Evolutionary conservation across 2,329 filamentous ascomycete genomes (phyloP), one percentile per base, ranked within the genome.

Genomic region (Fusarium staphyleae): DNA sequence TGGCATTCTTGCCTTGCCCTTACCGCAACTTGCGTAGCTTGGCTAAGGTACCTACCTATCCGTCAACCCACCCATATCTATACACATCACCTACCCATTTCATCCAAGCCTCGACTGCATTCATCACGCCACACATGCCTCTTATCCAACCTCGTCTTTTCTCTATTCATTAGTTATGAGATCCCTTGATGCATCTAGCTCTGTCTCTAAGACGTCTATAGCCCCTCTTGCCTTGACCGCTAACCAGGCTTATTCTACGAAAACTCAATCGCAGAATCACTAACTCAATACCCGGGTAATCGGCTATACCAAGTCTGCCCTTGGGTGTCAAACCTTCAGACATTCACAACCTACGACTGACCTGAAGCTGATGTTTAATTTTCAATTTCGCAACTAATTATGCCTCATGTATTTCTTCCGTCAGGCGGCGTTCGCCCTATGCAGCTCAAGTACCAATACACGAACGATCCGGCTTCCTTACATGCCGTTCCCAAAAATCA

Each of bases 391-490:
- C 41, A 33, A 22, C 18, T 37, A 48, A 50, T 42, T 51, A 52
- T 45, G 34, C 37, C 48, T 62, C 35, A 48, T 55, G 55, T 48
- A 34, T 51, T 22, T 62, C 41, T 42, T 52, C 43, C 22, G 22
- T 39, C 34, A n/a, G 42, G 35, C 30, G 45, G 48, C 32, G 39
- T 34, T 42, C 41, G 35, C 54, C 43, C 22, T 49, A 54, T 55
- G 39, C 16, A n/a, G 41, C 32, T 43, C 45, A 51, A 51, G 54
- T 61, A 62, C 46, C 45, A 59, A 45, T 61, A 62, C 58, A 47
- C 26, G 22, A 35, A 60, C 42, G 45, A 39, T 19, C 46, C 30
- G 34, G 36, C 44, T 35, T 59, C 46, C 39, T 49, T 32, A n/a
- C 37, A 45, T 32, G 35, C 40, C 45, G 32, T 32, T 22, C 35